Evolutionary conservation across 192 early-diverging fungal species (phyloP), one percentile per base, ranked within the genome.

Genomic region (Kickxella alabastrina): DNA sequence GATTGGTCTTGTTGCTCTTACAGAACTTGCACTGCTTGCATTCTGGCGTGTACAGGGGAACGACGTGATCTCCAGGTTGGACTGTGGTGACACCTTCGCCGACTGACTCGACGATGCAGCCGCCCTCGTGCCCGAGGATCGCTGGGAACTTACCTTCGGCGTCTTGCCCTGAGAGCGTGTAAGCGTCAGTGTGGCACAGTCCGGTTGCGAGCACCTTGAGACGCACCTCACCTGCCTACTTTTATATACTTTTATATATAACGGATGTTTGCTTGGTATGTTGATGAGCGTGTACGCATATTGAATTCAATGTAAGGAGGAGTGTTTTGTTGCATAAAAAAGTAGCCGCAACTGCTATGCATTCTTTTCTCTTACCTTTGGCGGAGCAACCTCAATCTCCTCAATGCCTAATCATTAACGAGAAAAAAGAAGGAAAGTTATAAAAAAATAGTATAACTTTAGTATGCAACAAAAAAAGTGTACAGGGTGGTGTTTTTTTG

Each of bases 11-110:
- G 55, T 88, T 88, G 59, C 86, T 89, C 55, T 80, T 92, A 82
- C 96, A 98, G 79, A 98, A 95, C 77, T 97, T 97, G 87, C 96
- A 98, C 60, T 91, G 66, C 32, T 82, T 65, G 77, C 95, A 97
- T 73, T 95, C 87, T 27, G 89, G 80, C 6, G 84, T 88, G 73
- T 90, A 98, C 21, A 97, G 82, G 17, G 96, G 96, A 48, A 98
- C 83, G 19, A 98, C 96, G 56, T 95, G 93, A 65, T 98, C 96
- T n/a, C 96, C 96, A 1, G 80, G 78, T 36, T 79, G 63, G 23
- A 98, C 88, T 27, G 83, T 84, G 24, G 96, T 96, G 5, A 98
- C 96, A 39, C 87, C 87, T 50, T 95, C 93, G 54, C 96, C 96
- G 13, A 98, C 83, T 28, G 91, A 93, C 72, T 97, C 96, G 25